Evolutionary conservation across 805 yeast species (phyloP), one percentile per base, ranked within the genome.

Genomic region (Blastobotrys muscicola): DNA sequence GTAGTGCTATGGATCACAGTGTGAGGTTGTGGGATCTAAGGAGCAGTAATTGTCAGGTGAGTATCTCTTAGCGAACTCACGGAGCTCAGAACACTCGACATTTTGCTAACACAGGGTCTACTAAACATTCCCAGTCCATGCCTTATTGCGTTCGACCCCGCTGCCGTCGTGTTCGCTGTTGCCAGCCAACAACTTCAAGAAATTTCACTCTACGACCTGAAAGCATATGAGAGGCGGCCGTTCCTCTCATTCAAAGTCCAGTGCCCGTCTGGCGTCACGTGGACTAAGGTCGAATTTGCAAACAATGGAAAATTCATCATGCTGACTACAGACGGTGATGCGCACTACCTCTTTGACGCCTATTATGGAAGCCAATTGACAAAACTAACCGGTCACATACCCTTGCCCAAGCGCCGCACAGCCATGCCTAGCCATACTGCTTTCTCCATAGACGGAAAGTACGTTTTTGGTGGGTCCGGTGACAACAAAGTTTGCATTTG

Each of bases 11-110:
- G 45, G 98, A 92, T 59, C 74, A 80, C 43, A 78, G 95, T 0
- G 83, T 87, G 1, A 75, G 92, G 50, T 52, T 84, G 5, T 92
- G 98, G 98, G 97, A 92, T 62, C 59, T 83, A 20, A 68, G 90
- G 51, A 69, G 82, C 0, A 68, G 84, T 1, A 70, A 75, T 45
- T 20, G 26, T 20, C 26, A 20, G 26, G 26, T 20, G 26, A 20
- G 26, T 20, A n/a, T n/a, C n/a, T n/a, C n/a, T n/a, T n/a, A n/a
- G n/a, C n/a, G n/a, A n/a, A n/a, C n/a, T n/a, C n/a, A n/a, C n/a
- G n/a, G n/a, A n/a, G n/a, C n/a, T n/a, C n/a, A n/a, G n/a, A n/a
- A n/a, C n/a, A n/a, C n/a, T n/a, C n/a, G n/a, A n/a, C n/a, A n/a
- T n/a, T n/a, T n/a, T n/a, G n/a, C 26, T 20, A 20, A 75, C 82